Evolutionary conservation across 306 rosid genomes (phyloP).

Genomic region (Trifolium dubium): DNA sequence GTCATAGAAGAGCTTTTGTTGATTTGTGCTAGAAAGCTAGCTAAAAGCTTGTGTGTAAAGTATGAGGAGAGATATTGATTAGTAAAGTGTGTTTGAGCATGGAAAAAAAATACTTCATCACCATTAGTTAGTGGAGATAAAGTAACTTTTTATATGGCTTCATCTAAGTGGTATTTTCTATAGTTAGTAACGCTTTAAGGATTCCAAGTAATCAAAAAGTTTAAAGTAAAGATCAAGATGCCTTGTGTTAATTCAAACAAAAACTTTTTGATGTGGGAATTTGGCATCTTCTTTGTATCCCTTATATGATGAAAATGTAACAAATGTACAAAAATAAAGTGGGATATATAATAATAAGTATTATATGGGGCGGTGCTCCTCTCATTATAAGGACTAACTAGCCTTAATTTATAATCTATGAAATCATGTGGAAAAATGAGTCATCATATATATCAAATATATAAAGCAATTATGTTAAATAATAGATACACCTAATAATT

Average conservation of each 20-base stretch:
- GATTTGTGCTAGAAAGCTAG: conserved; percentile 52
- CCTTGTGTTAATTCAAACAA: conserved; percentile 54
- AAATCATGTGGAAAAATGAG: conserved; percentile 38
- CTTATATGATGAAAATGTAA: conserved; percentile 32
- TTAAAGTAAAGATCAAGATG: conserved; percentile 55
- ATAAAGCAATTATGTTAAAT: conserved; percentile 35
- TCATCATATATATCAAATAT: conserved; percentile 33
- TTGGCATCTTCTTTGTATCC: conserved; percentile 67
- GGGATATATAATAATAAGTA: conserved; percentile 27
- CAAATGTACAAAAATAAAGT: conserved; percentile 30
- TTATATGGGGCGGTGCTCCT: conserved; percentile 64
- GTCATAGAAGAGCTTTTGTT: conserved; percentile 49
- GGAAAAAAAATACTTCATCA: conserved; percentile 53
- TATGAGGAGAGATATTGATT: conserved; percentile 42
- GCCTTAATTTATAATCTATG: conserved; percentile 42
- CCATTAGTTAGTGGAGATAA: conserved; percentile 61
- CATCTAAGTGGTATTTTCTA: conserved; percentile 71
- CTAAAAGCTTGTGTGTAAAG: conserved; percentile 73
- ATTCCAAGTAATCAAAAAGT: conserved; percentile 52
- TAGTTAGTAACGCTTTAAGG: conserved; percentile 75
- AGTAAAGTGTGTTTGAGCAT: conserved; percentile 50
- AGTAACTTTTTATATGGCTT: conserved; percentile 64
- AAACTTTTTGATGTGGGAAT: conserved; percentile 59
- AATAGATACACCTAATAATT: conserved; percentile 17
- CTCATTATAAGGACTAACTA: conserved; percentile 44